Evolutionary conservation across 306 rosid genomes (phyloP), one percentile per base, ranked within the genome.

Genomic region (Phaseolus lunatus): DNA sequence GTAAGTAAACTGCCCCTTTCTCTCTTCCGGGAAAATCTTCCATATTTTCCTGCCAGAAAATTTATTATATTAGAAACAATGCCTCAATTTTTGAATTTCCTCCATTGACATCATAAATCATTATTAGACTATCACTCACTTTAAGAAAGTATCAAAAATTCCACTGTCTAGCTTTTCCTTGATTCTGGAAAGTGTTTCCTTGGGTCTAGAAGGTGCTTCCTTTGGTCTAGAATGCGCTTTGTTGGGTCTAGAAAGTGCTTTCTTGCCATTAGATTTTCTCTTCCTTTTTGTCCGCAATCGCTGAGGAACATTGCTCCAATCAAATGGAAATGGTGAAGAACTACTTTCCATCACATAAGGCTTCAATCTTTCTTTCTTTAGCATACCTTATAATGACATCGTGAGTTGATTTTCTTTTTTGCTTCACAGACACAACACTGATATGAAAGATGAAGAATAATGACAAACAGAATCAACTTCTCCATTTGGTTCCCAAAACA

Each of bases 41-140:
- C 96, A 93, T 67, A 90, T 72, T 39, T 85, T 85, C 88, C 97
- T 93, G 81, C 53, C 79, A 68, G 72, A 87, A 43, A 63, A 78
- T 13, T 9, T 64, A 62, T 9, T 64, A 62, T 45, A 67, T n/a
- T 56, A 63, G 50, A 66, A 78, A 79, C 78, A 39, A 75, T 35
- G 20, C 23, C 13, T 43, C 14, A n/a, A 63, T 29, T 33, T n/a
- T 58, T n/a, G 41, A 26, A 29, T 41, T n/a, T 26, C 35, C 26
- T 76, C n/a, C 56, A 54, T 52, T 16, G 44, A 71, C 70, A 33
- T 39, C 2, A 48, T 9, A 57, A 43, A 24, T 71, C 68, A 73
- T 19, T 52, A 73, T 13, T 45, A 76, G 24, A 80, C 56, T 31
- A 68, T 22, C 59, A 88, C 97, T 82, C 79, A 93, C 97, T 69